Evolutionary conservation across 208 protist genomes (phyloP).

Genomic region (Acanthamoeba royreba): DNA sequence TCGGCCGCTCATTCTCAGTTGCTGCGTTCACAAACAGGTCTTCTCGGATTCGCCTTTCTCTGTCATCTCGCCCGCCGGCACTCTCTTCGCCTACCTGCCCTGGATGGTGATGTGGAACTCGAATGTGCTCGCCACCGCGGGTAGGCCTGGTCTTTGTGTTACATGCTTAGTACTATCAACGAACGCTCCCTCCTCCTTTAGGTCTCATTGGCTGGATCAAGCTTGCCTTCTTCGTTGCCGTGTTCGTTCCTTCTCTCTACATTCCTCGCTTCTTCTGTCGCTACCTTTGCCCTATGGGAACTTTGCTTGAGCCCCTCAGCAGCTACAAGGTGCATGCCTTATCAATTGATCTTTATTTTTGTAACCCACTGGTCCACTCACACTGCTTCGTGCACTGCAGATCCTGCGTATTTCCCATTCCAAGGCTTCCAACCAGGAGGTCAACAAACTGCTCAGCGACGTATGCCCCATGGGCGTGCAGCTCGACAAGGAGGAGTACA

Average conservation of each 20-base stretch:
- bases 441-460: constrained; percentile 36
- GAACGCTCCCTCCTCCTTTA: background rate
- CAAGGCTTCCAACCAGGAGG: background rate
- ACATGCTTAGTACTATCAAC: no score
- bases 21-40: background rate
- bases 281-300: constrained; percentile 47
- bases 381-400: background rate
- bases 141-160: background rate
- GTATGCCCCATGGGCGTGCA: constrained; percentile 46
- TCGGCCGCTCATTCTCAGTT: background rate
- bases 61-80: constrained; percentile 37
- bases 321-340: constrained; percentile 27
- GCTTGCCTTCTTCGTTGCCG: background rate
- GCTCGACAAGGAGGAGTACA: background rate
- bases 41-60: constrained; percentile 41
- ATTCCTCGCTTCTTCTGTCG: constrained; percentile 51
- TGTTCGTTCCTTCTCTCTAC: background rate
- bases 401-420: background rate
- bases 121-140: background rate
- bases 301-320: constrained; percentile 7
- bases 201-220: constrained; percentile 27
- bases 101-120: constrained; percentile 41
- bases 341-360: no score
- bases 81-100: constrained; percentile 47
- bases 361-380: no score